phyloP scores from a whole-genome alignment of 345 rosid species.

The Ceriops tagal region DNA sequence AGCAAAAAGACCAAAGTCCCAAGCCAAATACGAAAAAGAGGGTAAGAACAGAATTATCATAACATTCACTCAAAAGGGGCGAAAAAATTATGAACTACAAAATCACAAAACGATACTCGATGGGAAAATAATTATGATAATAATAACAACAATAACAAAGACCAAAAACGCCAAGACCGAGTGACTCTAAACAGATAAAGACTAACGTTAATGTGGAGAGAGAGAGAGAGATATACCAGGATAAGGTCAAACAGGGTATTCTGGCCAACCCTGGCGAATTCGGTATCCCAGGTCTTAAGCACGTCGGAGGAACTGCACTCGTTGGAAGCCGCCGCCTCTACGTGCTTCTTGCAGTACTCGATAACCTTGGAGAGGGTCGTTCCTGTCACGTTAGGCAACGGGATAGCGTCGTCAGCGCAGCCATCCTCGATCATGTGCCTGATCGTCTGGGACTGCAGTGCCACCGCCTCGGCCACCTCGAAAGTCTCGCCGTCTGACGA shows the following conservation, averaged over 20 bases:
- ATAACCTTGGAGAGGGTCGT: conserved; percentile 74
- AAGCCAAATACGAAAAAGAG: too few relatives aligned
- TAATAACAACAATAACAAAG: too few relatives aligned
- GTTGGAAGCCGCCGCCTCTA: conserved; percentile 33
- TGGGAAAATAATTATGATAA: too few relatives aligned
- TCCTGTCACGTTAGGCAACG: conserved; percentile 64
- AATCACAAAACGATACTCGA: too few relatives aligned
- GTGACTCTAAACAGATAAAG: too few relatives aligned
- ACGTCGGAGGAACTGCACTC: conserved; percentile 30
- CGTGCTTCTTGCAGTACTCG: conserved; percentile 80
- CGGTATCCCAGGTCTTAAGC: conserved; percentile 50
- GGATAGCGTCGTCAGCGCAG: conserved; percentile 58
- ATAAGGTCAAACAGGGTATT: conserved; percentile 49
- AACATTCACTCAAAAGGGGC: too few relatives aligned
- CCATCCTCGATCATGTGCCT: conserved; percentile 65
- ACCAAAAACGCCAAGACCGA: too few relatives aligned
- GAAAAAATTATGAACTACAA: too few relatives aligned
- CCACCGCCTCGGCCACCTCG: conserved; percentile 64
- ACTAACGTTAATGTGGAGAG: too few relatives aligned
- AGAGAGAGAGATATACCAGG: conserved; percentile 22
- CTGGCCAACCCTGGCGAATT: conserved; percentile 51
- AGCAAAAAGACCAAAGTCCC: too few relatives aligned
- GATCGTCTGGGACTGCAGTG: conserved; percentile 57
- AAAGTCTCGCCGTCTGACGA: conserved; percentile 67
- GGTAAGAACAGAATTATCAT: too few relatives aligned